Percentiles rank a stretch among this genome's conserved stretches.
Evolutionary conservation across 176 grass and related monocot genomes (phyloP).

Genomic region (Elymus sibiricus): DNA sequence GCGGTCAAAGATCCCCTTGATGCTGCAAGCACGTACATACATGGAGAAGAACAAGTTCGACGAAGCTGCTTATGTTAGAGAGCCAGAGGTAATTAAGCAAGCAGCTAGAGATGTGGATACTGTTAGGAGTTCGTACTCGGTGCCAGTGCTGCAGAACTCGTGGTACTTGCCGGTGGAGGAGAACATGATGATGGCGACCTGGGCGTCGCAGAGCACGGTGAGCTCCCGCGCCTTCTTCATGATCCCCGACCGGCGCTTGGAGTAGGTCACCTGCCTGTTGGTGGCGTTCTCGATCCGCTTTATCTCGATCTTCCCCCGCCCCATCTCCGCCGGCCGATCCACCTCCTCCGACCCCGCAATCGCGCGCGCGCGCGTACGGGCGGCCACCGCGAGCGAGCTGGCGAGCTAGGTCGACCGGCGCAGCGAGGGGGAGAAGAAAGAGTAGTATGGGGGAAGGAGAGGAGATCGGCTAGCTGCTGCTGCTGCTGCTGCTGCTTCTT

Average conservation of each 20-base stretch:
- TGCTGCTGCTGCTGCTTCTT: not conserved
- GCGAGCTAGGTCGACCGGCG: not conserved
- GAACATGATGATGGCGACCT: slow-evolving; percentile 97
- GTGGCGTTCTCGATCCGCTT: slow-evolving; percentile 99
- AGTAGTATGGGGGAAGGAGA: not conserved
- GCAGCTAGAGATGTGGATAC: not conserved
- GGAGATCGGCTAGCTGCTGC: not conserved
- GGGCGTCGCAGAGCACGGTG: slow-evolving; percentile 95
- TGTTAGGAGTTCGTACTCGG: slow-evolving; percentile 40
- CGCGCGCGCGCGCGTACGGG: not conserved
- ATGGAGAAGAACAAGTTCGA: not conserved
- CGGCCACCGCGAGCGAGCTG: not conserved
- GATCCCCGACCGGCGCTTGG: slow-evolving; percentile 90
- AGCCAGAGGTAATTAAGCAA: not conserved
- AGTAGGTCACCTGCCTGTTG: slow-evolving; percentile 94
- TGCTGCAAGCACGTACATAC: slow-evolving; percentile 26
- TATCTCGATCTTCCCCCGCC: slow-evolving; percentile 99
- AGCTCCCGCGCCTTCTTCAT: slow-evolving; percentile 97
- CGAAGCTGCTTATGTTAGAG: not conserved
- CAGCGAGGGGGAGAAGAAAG: not conserved
- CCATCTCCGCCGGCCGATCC: slow-evolving; percentile 26
- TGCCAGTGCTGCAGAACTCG: slow-evolving; percentile 84
- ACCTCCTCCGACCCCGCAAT: not conserved
- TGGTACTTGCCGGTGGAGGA: slow-evolving; percentile 92
- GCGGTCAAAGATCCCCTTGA: slow-evolving; percentile 83